Evolutionary conservation across 768 basidiomycete species (phyloP), one percentile per base, ranked within the genome.

Genomic region (Ramaria rubella): DNA sequence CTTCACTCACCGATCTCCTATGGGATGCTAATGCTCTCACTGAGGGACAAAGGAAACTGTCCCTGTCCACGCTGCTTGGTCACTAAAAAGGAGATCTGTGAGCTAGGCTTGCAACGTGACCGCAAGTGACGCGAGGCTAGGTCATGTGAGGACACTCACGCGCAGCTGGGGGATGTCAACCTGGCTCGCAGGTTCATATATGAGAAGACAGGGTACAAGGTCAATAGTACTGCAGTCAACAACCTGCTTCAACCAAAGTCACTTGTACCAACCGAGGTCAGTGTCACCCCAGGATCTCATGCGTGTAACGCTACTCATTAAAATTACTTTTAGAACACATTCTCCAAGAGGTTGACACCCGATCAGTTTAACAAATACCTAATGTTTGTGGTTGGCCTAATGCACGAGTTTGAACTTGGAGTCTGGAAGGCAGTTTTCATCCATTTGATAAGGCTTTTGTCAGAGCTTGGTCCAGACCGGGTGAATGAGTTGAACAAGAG

Each of bases 331-430:
- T n/a, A n/a, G n/a, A n/a, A n/a, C n/a, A n/a, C n/a, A n/a, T n/a
- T n/a, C n/a, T n/a, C n/a, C n/a, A n/a, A n/a, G n/a, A n/a, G n/a
- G n/a, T n/a, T n/a, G n/a, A n/a, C n/a, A n/a, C n/a, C n/a, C n/a
- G n/a, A n/a, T n/a, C n/a, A n/a, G n/a, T n/a, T n/a, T n/a, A n/a
- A n/a, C n/a, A n/a, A n/a, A 36, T 72, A 58, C 45, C 21, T 1
- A 0, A 64, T 70, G 14, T 64, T 76, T 0, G 61, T 68, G 0
- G 63, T 66, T 0, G 73, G 78, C 49, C 59, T 76, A 15, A 42
- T 78, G 55, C 75, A 77, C 31, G 72, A 77, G 38, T 66, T 73
- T 33, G 72, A 77, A 49, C 60, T 76, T 0, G 75, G 77, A 0
- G 63, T 72, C 0, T 76, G 72, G 65, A 74, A 75, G 51, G 44